Conservation (phyloP, 495 filamentous ascomycete genomes). For the Diplogelasinospora grovesii region DNA sequence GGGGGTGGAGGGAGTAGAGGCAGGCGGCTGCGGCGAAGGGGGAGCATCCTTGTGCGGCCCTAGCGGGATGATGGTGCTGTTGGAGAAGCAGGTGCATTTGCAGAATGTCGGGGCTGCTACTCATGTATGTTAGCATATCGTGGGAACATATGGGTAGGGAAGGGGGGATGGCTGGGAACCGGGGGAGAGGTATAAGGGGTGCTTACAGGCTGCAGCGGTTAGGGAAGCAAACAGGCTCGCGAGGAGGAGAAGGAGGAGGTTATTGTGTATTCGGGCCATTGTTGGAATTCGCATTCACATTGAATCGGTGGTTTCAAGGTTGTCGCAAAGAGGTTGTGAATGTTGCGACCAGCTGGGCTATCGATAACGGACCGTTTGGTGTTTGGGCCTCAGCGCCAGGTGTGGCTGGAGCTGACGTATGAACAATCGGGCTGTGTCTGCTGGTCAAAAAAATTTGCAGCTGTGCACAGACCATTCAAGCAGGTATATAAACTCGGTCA, state of each 20-base stretch:
- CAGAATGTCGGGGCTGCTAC: slow-evolving; percentile 73
- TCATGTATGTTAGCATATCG: neutral
- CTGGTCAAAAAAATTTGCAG: slow-evolving; percentile 3
- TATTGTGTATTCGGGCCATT: slow-evolving; percentile 30
- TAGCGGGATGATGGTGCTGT: slow-evolving; percentile 83
- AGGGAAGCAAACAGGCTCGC: slow-evolving; percentile 23
- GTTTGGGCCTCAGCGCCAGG: neutral
- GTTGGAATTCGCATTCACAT: slow-evolving; percentile 7
- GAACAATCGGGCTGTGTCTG: neutral
- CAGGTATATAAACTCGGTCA: slow-evolving; percentile 8
- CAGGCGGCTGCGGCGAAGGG: slow-evolving; percentile 6
- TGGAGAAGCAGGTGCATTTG: slow-evolving; percentile 94
- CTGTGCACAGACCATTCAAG: slow-evolving; percentile 17
- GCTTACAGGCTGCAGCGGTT: slow-evolving; percentile 31
- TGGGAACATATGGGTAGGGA: slow-evolving; percentile 14
- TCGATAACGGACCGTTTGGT: neutral
- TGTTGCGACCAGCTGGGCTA: neutral
- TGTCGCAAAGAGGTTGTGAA: neutral
- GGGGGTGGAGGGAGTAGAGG: slow-evolving; percentile 16
- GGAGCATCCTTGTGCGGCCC: slow-evolving; percentile 33
- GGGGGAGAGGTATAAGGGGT: neutral
- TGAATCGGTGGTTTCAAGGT: too few relatives aligned
- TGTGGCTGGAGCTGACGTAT: slow-evolving; percentile 1
- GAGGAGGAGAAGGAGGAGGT: slow-evolving; percentile 26
- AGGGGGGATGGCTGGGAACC: neutral